Percentiles rank a stretch among this genome's conserved stretches.
phyloP scores from a whole-genome alignment of 768 basidiomycete species.

The Strobilomyces dryophilus region DNA sequence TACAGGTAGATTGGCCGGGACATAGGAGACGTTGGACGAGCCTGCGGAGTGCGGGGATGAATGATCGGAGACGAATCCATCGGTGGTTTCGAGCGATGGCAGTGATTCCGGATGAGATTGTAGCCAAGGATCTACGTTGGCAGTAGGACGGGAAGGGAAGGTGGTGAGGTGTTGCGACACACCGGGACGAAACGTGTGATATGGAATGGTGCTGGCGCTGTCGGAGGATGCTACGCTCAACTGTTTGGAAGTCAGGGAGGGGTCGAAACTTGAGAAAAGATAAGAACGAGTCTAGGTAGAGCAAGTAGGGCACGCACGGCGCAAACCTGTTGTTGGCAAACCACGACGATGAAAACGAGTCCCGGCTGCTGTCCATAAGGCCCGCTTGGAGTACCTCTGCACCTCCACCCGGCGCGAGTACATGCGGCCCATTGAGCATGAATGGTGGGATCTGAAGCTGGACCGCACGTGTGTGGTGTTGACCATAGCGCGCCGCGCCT shows the following conservation, averaged over 20 bases:
- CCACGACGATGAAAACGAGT: constrained; percentile 42
- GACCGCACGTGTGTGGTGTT: constrained; percentile 24
- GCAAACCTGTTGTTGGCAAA: constrained; percentile 44
- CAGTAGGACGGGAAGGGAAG: neutral
- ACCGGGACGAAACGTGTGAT: neutral
- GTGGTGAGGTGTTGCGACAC: neutral
- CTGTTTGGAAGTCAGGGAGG: constrained; percentile 17
- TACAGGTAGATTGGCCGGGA: neutral
- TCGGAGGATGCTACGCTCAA: neutral
- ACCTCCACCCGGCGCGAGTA: constrained; percentile 66
- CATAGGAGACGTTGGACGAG: constrained; percentile 7
- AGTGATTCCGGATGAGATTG: constrained; percentile 5
- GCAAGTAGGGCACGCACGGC: constrained; percentile 16
- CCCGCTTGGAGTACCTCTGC: constrained; percentile 65
- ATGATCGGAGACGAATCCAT: constrained; percentile 6
- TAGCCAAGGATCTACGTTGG: constrained; percentile 1
- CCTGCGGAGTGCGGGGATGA: neutral
- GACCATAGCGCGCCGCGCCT: constrained; percentile 2
- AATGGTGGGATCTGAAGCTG: constrained; percentile 66
- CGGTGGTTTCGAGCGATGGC: constrained; percentile 1
- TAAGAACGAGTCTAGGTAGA: constrained; percentile 8
- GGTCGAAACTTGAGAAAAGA: constrained; percentile 20
- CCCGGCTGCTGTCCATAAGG: constrained; percentile 23
- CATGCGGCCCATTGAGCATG: constrained; percentile 53
- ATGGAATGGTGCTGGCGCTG: neutral